Evolutionary conservation across 768 basidiomycete genomes (phyloP), one percentile per base, ranked within the genome.

Genomic region (Russula griseocarnosa): DNA sequence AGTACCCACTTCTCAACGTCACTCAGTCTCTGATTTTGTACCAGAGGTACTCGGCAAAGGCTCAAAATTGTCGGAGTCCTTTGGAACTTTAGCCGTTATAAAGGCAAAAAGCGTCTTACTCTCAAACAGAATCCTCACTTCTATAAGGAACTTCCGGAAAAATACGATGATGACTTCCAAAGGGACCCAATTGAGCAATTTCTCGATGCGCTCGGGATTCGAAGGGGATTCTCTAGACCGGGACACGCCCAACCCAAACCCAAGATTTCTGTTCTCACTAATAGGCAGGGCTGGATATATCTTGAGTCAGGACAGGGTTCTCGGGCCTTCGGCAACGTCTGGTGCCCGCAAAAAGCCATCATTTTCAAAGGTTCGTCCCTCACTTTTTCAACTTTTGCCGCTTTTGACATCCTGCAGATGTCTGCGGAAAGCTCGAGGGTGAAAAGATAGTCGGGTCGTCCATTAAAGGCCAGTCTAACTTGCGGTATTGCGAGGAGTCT

Each of bases 281-380:
- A 66, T 58, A 36, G 53, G 38, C 34, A 13, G 34, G 44, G 62
- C 32, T 57, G 52, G 20, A 30, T 66, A n/a, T 64, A 58, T 16
- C 50, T 66, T 18, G 62, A 66, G 18, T 22, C 56, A 20, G 44
- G 9, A 5, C 3, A 55, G 10, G 16, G 13, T 18, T 11, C 34
- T 11, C 42, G 62, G 28, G 57, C 53, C 5, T 66, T 66, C 42
- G 58, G 58, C n/a, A 64, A 64, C 3, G 26, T 60, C 22, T 64
- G 63, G 63, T 16, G 30, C 1, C 58, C 63, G 20, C 36, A 50
- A 1, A n/a, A 34, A 3, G 36, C 53, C 6, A 55, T 64, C 3
- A 64, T 64, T 34, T 64, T 64, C 30, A 64, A 64, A 52, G 62
- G 65, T 66, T 6, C 8, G 57, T 13, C 4, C n/a, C n/a, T 46